A percentile compares a stretch with the other conserved stretches of the same genome.
phyloP scores from a whole-genome alignment of 768 basidiomycete genomes.

The Gymnopilus dilepis region DNA sequence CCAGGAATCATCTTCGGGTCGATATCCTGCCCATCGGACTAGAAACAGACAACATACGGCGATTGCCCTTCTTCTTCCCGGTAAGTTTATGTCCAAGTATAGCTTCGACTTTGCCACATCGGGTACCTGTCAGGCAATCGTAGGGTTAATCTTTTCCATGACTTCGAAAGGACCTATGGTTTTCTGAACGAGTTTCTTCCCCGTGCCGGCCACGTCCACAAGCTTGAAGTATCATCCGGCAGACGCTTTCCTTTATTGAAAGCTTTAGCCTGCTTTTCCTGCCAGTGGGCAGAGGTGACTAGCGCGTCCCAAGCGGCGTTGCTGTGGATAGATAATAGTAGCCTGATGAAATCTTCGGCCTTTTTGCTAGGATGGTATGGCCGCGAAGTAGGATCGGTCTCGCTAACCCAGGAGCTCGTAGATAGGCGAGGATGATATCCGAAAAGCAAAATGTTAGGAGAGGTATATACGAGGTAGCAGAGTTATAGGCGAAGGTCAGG shows the following conservation, averaged over 20 bases:
- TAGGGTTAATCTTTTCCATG: conserved; percentile 23
- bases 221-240: conserved; percentile 18
- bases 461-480: conserved; percentile 28
- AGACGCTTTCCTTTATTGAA: conserved; percentile 9
- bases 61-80: not conserved
- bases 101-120: conserved; percentile 27
- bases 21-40: not conserved
- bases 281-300: too few species aligned
- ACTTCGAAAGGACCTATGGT: conserved; percentile 29
- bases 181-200: conserved; percentile 27
- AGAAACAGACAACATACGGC: not conserved
- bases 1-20: conserved; percentile 4
- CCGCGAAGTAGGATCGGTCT: conserved; percentile 2
- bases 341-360: conserved; percentile 10
- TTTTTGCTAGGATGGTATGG: conserved; percentile 10
- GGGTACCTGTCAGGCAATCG: conserved; percentile 18
- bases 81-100: conserved; percentile 25
- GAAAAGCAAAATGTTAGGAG: conserved; percentile 33
- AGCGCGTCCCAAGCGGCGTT: not conserved
- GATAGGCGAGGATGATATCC: conserved; percentile 25
- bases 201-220: conserved; percentile 24
- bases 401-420: not conserved
- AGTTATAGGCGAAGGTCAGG: conserved; percentile 37
- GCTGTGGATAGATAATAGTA: too few species aligned
- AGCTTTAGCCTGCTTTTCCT: conserved; percentile 10